A percentile compares a stretch with the other conserved stretches of the same genome.
Evolutionary conservation across 2,329 filamentous ascomycete genomes (phyloP).

Genomic region (Exophiala sideris): DNA sequence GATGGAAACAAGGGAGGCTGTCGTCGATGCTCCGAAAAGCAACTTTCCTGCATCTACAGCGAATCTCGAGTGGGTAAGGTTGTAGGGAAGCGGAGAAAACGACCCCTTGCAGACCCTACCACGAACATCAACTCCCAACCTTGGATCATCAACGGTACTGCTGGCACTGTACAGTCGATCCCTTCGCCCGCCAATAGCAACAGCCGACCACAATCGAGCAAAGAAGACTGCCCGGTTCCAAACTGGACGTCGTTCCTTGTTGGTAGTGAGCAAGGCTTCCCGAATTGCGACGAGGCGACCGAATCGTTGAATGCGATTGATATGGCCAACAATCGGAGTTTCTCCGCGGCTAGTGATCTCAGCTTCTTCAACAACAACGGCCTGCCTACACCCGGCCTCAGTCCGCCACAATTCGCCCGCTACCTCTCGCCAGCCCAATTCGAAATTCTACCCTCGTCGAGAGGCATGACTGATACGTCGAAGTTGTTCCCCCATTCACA

Average conservation of each 20-base stretch:
- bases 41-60: conserved; percentile 27
- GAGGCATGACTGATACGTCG: conserved; percentile 5
- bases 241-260: conserved; percentile 22
- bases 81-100: conserved; percentile 29
- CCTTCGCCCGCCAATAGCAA: conserved; percentile 26
- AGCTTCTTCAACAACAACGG: conserved; percentile 23
- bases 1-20: conserved; percentile 29
- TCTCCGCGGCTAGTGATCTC: conserved; percentile 20
- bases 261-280: conserved; percentile 15
- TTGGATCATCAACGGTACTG: conserved; percentile 16
- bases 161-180: conserved; percentile 19
- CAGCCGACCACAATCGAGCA: conserved; percentile 15
- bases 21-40: conserved; percentile 27
- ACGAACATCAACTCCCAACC: conserved; percentile 20
- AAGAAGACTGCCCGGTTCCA: conserved; percentile 14
- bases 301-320: conserved; percentile 22
- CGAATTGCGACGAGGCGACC: conserved; percentile 19
- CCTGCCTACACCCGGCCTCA: conserved; percentile 25
- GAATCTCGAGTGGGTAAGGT: conserved; percentile 29
- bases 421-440: conserved; percentile 25
- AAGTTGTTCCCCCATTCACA: conserved; percentile 7
- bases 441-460: conserved; percentile 16
- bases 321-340: conserved; percentile 22
- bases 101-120: conserved; percentile 23
- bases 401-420: conserved; percentile 23